Base-by-base conservation (phyloP, 148 eudicot species). In the Linanthus parryae region DNA sequence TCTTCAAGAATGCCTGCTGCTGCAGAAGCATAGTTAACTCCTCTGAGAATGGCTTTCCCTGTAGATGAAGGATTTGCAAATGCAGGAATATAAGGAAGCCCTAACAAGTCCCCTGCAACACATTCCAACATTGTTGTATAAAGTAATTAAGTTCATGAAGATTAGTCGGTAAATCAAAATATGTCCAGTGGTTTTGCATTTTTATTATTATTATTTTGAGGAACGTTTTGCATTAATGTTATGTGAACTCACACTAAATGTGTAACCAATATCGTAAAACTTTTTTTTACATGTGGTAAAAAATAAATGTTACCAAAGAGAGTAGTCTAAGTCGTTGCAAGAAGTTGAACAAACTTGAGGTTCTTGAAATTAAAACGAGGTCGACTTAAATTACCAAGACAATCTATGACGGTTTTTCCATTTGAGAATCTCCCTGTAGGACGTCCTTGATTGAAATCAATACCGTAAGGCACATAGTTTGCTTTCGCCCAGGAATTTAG, bases 21-120 rank as follows among this genome's bases (percentile, higher is more conserved):
- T 28, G 89, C 94, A 20, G 96, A 88, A 8, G 96, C 94, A 36
- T 76, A 88, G 38, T 85, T 84, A 13, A 84, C 86, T 28, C 96
- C 96, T 31, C 53, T 58, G 2, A 84, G 48, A 54, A 77, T 63
- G 33, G 59, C 66, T 54, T 14, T 28, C 22, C 75, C 89, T 8
- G 55, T 68, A 0, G 73, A 65, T 3, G 60, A 64, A 10, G 84
- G 81, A 43, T 59, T 69, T 21, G 85, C 77, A 56, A 57, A 84
- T 7, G 88, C 52, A 24, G 81, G 88, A 35, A 79, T 23, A 35
- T 62, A 60, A 2, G 96, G 76, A 58, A 76, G 52, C 17, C 65
- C 80, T 25, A 78, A 19, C 36, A 70, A 22, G 4, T 81, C 94
- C 48, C 71, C 96, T 87, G 45, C 63, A 62, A 21, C 37, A 19